Conservation (phyloP, 768 basidiomycete genomes). For the Xanthoconium stramineum region DNA sequence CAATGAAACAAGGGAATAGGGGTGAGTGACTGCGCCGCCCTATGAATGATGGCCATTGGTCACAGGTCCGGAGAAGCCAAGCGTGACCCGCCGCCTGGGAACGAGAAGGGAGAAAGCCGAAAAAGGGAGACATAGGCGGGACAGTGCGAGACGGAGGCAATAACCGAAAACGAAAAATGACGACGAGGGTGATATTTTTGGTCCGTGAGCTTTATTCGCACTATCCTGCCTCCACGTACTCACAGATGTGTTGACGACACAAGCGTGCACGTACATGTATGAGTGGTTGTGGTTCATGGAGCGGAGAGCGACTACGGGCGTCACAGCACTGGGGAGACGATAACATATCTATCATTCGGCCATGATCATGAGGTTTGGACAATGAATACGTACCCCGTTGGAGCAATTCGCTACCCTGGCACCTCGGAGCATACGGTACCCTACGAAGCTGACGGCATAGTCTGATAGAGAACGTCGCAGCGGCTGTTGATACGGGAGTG, state of each 20-base stretch:
- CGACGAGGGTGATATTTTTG: not conserved
- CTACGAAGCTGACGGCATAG: constrained; percentile 21
- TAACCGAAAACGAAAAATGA: not conserved
- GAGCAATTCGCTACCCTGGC: not conserved
- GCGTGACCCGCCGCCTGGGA: not conserved
- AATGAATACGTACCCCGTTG: not conserved
- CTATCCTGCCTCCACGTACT: not conserved
- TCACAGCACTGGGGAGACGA: not conserved
- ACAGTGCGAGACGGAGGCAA: not conserved
- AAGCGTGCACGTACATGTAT: not conserved
- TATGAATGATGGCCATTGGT: not conserved
- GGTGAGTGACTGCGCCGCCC: not conserved
- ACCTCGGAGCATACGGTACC: constrained; percentile 8
- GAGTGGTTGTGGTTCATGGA: not conserved
- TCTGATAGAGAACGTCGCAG: not conserved
- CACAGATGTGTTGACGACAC: not conserved
- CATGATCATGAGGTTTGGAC: not conserved
- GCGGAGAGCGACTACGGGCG: not conserved
- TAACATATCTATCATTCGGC: not conserved
- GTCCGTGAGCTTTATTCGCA: not conserved
- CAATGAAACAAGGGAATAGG: not conserved
- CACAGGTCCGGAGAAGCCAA: not conserved
- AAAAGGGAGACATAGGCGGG: constrained; percentile 1
- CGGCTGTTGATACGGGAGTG: not conserved
- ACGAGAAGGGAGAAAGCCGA: not conserved